Percentiles rank a stretch among this genome's conserved stretches.
phyloP scores from a whole-genome alignment of 768 basidiomycete species.

The Lactifluus echinatus region DNA sequence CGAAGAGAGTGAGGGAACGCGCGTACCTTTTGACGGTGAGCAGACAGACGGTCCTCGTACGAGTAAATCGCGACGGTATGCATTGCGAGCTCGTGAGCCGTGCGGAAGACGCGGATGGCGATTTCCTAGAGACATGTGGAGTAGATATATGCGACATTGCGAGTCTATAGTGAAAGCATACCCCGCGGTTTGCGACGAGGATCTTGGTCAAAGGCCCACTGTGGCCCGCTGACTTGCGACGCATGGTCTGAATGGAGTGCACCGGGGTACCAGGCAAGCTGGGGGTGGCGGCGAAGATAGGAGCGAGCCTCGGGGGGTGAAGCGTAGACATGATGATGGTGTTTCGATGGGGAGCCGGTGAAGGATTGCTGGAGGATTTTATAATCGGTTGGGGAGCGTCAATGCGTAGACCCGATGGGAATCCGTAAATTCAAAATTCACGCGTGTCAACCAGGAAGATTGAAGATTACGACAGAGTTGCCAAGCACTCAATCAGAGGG shows the following conservation, averaged over 20 bases:
- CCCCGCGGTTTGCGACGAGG: constrained; percentile 86
- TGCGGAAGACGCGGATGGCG: constrained; percentile 96
- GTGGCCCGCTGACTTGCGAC: constrained; percentile 85
- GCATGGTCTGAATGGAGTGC: constrained; percentile 86
- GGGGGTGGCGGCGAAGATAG: constrained; percentile 65
- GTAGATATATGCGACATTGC: not conserved
- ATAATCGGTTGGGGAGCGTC: constrained; percentile 9
- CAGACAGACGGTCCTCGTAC: constrained; percentile 90
- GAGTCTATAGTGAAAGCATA: constrained; percentile 33
- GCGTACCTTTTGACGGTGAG: constrained; percentile 93
- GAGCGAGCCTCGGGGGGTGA: constrained; percentile 65
- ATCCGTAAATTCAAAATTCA: not conserved
- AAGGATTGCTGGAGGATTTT: not conserved
- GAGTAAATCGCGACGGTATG: constrained; percentile 99
- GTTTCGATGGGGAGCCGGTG: constrained; percentile 4
- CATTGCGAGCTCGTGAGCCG: constrained; percentile 98
- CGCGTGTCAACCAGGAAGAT: not conserved
- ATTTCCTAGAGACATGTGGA: constrained; percentile 62
- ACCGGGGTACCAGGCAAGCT: constrained; percentile 79
- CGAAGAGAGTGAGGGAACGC: not conserved
- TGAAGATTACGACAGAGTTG: not conserved
- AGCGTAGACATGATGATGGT: constrained; percentile 26
- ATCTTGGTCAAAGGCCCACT: constrained; percentile 86
- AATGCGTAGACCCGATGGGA: constrained; percentile 4
- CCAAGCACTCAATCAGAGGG: no score